Conservation (phyloP, 2,329 filamentous ascomycete species). For the Amylocarpus encephaloides region DNA sequence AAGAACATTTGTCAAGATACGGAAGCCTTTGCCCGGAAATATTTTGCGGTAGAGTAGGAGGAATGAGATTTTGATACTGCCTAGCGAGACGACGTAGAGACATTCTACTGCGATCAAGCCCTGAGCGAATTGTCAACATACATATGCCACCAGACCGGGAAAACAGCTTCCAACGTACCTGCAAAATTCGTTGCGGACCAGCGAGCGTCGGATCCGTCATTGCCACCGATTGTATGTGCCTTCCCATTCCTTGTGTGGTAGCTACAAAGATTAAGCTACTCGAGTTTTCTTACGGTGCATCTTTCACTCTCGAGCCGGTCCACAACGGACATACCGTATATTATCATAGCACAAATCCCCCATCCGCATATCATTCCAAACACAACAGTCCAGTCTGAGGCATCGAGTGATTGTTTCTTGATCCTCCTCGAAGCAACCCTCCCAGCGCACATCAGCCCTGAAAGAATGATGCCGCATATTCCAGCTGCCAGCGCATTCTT, state of each 20-base stretch:
- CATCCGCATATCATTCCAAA: slow-evolving; percentile 1
- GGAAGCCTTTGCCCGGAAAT: slow-evolving; percentile 2
- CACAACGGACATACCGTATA: background rate
- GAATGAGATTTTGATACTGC: slow-evolving; percentile 9
- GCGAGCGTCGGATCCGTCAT: background rate
- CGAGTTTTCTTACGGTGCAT: background rate
- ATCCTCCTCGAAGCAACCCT: background rate
- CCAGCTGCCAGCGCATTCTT: background rate
- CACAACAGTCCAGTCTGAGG: background rate
- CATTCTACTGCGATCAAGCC: background rate
- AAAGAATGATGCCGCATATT: background rate
- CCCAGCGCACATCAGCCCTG: background rate
- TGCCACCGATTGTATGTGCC: background rate
- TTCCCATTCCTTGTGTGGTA: background rate
- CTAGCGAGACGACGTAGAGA: background rate
- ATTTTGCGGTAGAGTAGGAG: slow-evolving; percentile 8
- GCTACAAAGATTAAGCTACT: background rate
- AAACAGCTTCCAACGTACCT: background rate
- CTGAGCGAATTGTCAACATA: background rate
- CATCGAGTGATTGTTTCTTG: background rate
- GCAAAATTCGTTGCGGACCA: background rate
- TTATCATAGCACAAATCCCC: slow-evolving; percentile 1
- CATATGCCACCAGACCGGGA: background rate
- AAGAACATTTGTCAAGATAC: background rate
- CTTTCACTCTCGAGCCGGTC: background rate